A percentile compares a stretch with the other conserved stretches of the same genome.
Evolutionary conservation across 768 basidiomycete species (phyloP).

Genomic region (Kwoniella dejecticola): DNA sequence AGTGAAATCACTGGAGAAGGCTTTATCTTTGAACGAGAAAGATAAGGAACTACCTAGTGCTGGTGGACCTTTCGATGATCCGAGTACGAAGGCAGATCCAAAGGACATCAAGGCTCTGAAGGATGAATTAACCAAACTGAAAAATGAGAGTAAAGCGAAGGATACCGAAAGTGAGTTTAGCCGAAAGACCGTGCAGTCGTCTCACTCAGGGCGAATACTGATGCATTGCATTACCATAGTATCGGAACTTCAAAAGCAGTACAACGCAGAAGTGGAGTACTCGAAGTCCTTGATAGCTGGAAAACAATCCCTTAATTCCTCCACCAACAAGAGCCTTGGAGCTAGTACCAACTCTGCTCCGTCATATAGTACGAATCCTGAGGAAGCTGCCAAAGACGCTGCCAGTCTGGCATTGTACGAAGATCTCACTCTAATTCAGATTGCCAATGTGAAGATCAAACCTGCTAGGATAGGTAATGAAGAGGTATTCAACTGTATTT

Average conservation of each 20-base stretch:
- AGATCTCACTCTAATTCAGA: conserved; percentile 77
- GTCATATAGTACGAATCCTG: conserved; percentile 19
- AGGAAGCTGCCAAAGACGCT: conserved; percentile 61
- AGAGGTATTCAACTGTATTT: conserved; percentile 66
- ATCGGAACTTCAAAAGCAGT: conserved; percentile 39
- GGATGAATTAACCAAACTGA: conserved; percentile 33
- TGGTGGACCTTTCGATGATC: conserved; percentile 13
- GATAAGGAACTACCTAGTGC: conserved; percentile 4
- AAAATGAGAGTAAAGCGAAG: conserved; percentile 28
- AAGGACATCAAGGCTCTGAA: conserved; percentile 47
- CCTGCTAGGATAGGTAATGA: conserved; percentile 62
- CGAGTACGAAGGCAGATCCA: conserved; percentile 27
- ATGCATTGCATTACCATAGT: conserved; percentile 14
- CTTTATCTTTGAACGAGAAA: conserved; percentile 1
- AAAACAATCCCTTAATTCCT: conserved; percentile 1
- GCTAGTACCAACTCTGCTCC: not conserved
- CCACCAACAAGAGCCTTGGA: conserved; percentile 1
- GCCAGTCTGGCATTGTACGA: conserved; percentile 76
- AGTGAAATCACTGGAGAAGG: conserved; percentile 34
- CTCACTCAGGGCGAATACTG: not conserved
- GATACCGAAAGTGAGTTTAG: conserved; percentile 45
- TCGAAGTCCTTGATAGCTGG: conserved; percentile 30
- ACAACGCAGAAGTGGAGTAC: conserved; percentile 47
- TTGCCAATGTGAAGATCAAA: conserved; percentile 65
- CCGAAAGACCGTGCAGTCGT: not conserved